These are phyloP conservation scores for Porphyrellus cyaneotinctus DNA, from an alignment of 768 basidiomycete genomes.

Conservation along the genomic window DNA sequence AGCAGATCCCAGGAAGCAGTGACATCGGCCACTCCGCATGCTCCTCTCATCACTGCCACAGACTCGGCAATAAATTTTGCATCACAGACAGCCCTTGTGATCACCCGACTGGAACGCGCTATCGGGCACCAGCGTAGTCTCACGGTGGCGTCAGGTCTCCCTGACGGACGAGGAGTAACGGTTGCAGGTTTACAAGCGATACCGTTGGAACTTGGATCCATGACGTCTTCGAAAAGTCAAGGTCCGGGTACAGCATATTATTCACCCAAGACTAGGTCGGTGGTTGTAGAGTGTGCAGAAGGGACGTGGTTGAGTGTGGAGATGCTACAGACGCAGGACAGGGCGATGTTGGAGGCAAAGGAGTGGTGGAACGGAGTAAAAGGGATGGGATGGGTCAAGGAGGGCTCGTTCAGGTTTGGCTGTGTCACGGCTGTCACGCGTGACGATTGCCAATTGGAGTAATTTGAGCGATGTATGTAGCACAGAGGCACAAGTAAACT, in stretches of 20 bases:
- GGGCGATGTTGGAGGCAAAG: slow-evolving; percentile 47
- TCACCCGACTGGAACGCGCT: slow-evolving; percentile 24
- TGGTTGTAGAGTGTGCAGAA: slow-evolving; percentile 55
- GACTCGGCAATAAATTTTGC: slow-evolving; percentile 18
- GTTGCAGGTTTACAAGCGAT: slow-evolving; percentile 19
- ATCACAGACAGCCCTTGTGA: slow-evolving; percentile 18
- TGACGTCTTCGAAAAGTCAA: slow-evolving; percentile 6
- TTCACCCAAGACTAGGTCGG: slow-evolving; percentile 33
- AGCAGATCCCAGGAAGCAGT: slow-evolving; percentile 43
- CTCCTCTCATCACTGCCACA: slow-evolving; percentile 35
- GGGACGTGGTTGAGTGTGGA: slow-evolving; percentile 50
- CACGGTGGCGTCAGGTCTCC: slow-evolving; percentile 19
- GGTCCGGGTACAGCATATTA: slow-evolving; percentile 43
- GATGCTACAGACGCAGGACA: slow-evolving; percentile 59
- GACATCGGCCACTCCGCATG: slow-evolving; percentile 38
- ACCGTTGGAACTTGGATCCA: background rate
- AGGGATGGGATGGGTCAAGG: slow-evolving; percentile 26
- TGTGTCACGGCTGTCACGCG: slow-evolving; percentile 16
- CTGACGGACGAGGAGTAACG: slow-evolving; percentile 24
- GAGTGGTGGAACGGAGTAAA: slow-evolving; percentile 80
- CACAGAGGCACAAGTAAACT: background rate
- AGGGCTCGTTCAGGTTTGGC: slow-evolving; percentile 12
- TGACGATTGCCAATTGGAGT: slow-evolving; percentile 16
- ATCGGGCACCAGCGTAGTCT: slow-evolving; percentile 29
- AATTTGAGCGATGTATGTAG: slow-evolving; percentile 2